Percentiles rank a stretch among this genome's conserved stretches.
These are phyloP conservation scores for Flaveria trinervia DNA, from an alignment of 129 eudicot species.

Conservation along the genomic window DNA sequence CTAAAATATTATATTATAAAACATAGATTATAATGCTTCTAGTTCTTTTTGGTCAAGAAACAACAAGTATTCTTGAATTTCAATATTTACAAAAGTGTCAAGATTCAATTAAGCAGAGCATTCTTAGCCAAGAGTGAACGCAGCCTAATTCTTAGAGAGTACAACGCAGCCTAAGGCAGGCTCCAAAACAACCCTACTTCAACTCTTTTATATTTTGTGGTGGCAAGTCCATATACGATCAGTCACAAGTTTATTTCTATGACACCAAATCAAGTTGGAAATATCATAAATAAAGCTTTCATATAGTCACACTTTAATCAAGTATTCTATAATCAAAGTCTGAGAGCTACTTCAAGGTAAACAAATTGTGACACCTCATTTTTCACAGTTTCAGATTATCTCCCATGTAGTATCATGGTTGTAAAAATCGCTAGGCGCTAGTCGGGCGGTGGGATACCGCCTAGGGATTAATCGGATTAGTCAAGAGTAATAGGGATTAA, in stretches of 20 bases:
- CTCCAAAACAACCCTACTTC: not conserved
- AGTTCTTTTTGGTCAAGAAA: not conserved
- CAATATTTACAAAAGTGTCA: not conserved
- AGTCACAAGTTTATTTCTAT: conserved; percentile 3
- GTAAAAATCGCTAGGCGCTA: too few relatives aligned
- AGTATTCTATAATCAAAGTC: not conserved
- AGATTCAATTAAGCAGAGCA: not conserved
- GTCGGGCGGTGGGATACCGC: too few relatives aligned
- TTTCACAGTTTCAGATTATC: not conserved
- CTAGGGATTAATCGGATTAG: too few relatives aligned
- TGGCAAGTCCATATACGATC: conserved; percentile 1
- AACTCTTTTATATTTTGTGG: not conserved
- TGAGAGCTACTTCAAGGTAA: not conserved
- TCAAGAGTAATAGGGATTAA: too few relatives aligned
- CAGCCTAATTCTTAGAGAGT: not conserved
- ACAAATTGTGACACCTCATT: not conserved
- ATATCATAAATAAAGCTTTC: not conserved
- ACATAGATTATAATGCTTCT: not conserved
- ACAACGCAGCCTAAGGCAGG: not conserved
- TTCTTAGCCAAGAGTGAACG: not conserved
- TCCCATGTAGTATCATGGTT: not conserved
- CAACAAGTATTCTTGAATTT: not conserved
- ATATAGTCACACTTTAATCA: not conserved
- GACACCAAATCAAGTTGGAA: conserved; percentile 5
- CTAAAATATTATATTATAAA: not conserved